These are phyloP conservation scores for Plasmodium vivax DNA, from an alignment of 169 alveolate species.

Conservation along the genomic window DNA sequence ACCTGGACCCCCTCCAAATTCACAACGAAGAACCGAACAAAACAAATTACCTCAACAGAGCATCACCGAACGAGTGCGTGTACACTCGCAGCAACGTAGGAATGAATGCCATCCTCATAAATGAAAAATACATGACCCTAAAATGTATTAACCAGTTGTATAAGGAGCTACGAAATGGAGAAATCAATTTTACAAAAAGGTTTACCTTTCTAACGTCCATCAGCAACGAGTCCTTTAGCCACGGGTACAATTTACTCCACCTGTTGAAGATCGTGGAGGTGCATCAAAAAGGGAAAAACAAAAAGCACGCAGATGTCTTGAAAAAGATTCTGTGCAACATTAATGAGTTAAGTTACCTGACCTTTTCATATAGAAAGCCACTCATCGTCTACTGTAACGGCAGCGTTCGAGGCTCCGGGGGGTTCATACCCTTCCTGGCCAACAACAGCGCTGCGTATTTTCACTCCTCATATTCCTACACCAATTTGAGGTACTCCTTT, in stretches of 20 bases:
- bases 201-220: constrained; percentile 79
- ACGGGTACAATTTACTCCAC: constrained; percentile 73
- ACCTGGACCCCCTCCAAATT: constrained; percentile 47
- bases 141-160: constrained; percentile 73
- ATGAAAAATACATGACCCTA: constrained; percentile 57
- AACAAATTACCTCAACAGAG: constrained; percentile 54
- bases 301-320: not conserved
- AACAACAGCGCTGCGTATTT: constrained; percentile 78
- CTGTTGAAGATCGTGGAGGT: constrained; percentile 76
- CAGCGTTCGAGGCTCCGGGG: constrained; percentile 78
- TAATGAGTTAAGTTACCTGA: constrained; percentile 78
- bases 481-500: constrained; percentile 59
- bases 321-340: constrained; percentile 75
- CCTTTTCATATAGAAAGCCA: constrained; percentile 81
- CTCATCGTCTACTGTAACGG: constrained; percentile 83
- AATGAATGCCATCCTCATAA: constrained; percentile 34
- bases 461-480: constrained; percentile 73
- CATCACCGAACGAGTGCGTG: constrained; percentile 11
- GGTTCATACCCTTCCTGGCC: constrained; percentile 78
- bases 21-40: constrained; percentile 48
- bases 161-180: constrained; percentile 78
- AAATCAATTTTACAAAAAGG: constrained; percentile 81
- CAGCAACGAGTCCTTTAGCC: constrained; percentile 73
- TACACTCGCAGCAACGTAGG: constrained; percentile 56
- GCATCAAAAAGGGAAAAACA: constrained; percentile 62